phyloP scores from a whole-genome alignment of 352 stramenopile genomes.

The Discostella stelligera region DNA sequence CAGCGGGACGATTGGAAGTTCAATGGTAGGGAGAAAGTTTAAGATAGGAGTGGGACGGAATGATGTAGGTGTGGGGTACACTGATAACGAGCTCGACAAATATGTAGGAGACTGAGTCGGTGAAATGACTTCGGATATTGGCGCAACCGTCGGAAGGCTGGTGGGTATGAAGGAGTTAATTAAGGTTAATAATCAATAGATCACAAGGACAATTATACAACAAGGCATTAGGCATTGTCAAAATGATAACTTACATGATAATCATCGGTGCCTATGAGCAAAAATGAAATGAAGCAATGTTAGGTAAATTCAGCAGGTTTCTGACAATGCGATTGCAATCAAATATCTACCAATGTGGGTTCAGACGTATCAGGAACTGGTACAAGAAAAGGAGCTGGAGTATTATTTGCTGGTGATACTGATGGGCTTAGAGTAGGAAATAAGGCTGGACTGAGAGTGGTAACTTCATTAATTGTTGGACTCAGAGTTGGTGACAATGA shows the following conservation, averaged over 20 bases:
- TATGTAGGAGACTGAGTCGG: background rate
- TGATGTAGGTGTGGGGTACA: background rate
- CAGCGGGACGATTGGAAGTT: background rate
- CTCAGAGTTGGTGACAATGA: slow-evolving; percentile 1
- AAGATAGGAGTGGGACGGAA: background rate
- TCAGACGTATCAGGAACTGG: too few relatives aligned
- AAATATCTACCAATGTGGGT: background rate
- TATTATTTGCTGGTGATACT: background rate
- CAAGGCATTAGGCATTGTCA: background rate
- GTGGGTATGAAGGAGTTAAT: background rate
- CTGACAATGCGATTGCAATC: background rate
- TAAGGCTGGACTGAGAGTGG: too few relatives aligned
- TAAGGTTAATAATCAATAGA: background rate
- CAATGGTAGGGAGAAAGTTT: background rate
- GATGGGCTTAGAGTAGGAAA: background rate
- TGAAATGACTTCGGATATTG: background rate
- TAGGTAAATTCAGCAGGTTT: background rate
- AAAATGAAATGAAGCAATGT: background rate
- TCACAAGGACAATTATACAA: background rate
- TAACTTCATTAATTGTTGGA: background rate
- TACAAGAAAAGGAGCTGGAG: background rate
- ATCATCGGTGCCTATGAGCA: background rate
- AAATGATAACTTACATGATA: background rate
- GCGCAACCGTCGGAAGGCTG: background rate
- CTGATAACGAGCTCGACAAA: background rate